Evolutionary conservation across 352 stramenopile genomes (phyloP).

Genomic region (Thalassiosira pacifica): DNA sequence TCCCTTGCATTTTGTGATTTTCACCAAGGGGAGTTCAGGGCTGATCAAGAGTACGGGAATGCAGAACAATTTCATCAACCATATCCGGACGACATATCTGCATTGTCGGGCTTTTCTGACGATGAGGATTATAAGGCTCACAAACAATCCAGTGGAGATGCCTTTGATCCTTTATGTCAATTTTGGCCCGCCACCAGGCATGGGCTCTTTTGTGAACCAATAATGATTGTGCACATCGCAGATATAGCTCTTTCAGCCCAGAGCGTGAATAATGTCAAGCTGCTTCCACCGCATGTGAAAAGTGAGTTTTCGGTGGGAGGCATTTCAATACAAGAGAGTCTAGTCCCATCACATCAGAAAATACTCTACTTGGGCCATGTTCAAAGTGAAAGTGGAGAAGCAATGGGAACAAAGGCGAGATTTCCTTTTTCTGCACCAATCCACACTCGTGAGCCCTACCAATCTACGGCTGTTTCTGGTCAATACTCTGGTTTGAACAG

Average conservation of each 20-base stretch:
- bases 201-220: slow-evolving; percentile 54
- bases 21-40: neutral
- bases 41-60: slow-evolving; percentile 9
- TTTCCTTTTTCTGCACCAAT: neutral
- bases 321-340: slow-evolving; percentile 23
- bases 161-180: slow-evolving; percentile 51
- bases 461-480: slow-evolving; percentile 37
- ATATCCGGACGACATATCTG: slow-evolving; percentile 63
- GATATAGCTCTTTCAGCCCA: slow-evolving; percentile 43
- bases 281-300: slow-evolving; percentile 27
- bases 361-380: slow-evolving; percentile 52
- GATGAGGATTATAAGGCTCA: slow-evolving; percentile 43
- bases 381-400: neutral
- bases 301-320: slow-evolving; percentile 52
- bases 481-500: slow-evolving; percentile 21
- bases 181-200: slow-evolving; percentile 60
- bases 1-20: slow-evolving; percentile 64
- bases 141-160: slow-evolving; percentile 28
- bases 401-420: neutral
- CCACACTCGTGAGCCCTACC: neutral
- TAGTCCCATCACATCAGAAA: slow-evolving; percentile 15
- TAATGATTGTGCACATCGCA: slow-evolving; percentile 60
- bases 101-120: slow-evolving; percentile 67
- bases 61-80: slow-evolving; percentile 15
- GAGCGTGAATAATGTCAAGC: slow-evolving; percentile 12